Evolutionary conservation across 1,284 basidiomycete genomes (phyloP), one percentile per base, ranked within the genome.

Genomic region (Cutaneotrichosporon arboriforme): DNA sequence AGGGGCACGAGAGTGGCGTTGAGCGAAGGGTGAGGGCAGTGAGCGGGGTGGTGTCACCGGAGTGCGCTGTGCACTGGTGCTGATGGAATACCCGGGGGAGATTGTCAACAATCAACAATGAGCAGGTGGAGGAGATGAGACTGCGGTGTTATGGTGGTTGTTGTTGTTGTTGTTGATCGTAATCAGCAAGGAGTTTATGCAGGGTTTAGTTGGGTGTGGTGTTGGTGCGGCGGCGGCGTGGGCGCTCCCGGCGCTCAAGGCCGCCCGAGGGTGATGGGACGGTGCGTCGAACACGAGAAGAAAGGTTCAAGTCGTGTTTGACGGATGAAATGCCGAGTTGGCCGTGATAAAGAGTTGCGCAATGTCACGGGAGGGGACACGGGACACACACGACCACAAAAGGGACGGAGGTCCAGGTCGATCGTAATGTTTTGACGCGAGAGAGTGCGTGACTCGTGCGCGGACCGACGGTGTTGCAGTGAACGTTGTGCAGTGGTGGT

Each of bases 181-280:
- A 20, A 40, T 40, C 17, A 40, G 18, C 38, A 9, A 20, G 38
- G 20, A n/a, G 26, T 33, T 5, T 9, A 23, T 23, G 2, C 26
- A 31, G 26, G 26, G 26, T 31, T 31, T 5, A 17, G 42, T 26
- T 8, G 33, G 15, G 20, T 8, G 33, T 15, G 21, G 33, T 9
- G 26, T 4, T 21, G 8, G 17, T 13, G 17, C 17, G 43, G 17
- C 26, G 43, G 43, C 43, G 43, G 43, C 43, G 43, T 45, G 17
- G 43, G 43, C 43, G 43, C 43, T 45, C 18, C 18, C n/a, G 26
- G 43, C 43, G 43, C 43, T 45, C 43, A 35, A 35, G 33, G 43
- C 43, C 43, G 43, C 43, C n/a, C 43, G 17, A 20, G 8, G 42
- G 14, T 26, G 18, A 13, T 15, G 31, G 18, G 26, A 31, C 26